Conservation (phyloP, 192 early-diverging fungal genomes). For the Backusella westeae region DNA sequence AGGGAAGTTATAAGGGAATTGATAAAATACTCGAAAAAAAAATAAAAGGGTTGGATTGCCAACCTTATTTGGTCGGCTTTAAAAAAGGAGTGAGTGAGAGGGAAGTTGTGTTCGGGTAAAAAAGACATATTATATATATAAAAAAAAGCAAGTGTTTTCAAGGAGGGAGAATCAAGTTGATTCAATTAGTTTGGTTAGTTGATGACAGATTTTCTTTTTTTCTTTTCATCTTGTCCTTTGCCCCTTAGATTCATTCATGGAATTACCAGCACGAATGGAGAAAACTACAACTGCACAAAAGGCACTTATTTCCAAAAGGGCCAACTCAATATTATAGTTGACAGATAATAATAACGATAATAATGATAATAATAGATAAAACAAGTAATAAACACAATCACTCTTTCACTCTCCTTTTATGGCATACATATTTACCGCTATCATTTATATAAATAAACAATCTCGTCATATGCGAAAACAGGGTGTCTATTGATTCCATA, state of each 20-base stretch:
- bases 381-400: not conserved
- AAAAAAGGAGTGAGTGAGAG: not conserved
- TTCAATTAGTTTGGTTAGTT: constrained; percentile 5
- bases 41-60: not conserved
- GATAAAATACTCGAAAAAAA: not conserved
- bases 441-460: too few relatives aligned
- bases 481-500: too few relatives aligned
- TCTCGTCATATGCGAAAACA: too few relatives aligned
- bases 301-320: not conserved
- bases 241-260: not conserved
- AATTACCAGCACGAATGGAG: constrained; percentile 30
- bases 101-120: not conserved
- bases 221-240: not conserved
- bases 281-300: constrained; percentile 16
- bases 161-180: not conserved
- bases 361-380: not conserved
- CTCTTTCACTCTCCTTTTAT: too few relatives aligned
- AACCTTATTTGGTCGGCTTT: constrained; percentile 4
- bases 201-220: not conserved
- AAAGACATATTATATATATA: too few relatives aligned
- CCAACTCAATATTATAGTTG: not conserved
- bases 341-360: not conserved
- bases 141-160: not conserved
- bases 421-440: too few relatives aligned
- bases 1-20: not conserved